phyloP scores from a whole-genome alignment of 1,139 yeast species.

The Scheffersomyces titani region DNA sequence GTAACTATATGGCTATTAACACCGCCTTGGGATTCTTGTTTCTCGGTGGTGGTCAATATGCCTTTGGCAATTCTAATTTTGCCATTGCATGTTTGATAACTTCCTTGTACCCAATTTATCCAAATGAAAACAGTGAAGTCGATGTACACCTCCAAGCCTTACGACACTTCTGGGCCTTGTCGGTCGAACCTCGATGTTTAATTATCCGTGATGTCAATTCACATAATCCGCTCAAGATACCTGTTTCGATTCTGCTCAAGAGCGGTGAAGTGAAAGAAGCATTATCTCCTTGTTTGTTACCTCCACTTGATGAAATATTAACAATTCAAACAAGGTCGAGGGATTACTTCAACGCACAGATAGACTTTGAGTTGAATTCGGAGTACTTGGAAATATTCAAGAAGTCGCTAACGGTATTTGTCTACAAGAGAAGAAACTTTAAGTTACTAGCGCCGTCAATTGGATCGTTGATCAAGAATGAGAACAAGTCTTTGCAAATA shows the following conservation, averaged over 20 bases:
- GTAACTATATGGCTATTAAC: conserved; percentile 77
- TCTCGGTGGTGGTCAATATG: conserved; percentile 91
- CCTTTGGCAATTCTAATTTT: conserved; percentile 64
- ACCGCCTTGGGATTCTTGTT: conserved; percentile 86
- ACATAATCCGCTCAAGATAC: conserved; percentile 52
- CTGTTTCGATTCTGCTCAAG: conserved; percentile 47
- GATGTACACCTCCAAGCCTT: conserved; percentile 80
- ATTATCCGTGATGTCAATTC: conserved; percentile 70
- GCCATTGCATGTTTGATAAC: conserved; percentile 74
- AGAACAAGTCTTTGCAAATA: conserved; percentile 30
- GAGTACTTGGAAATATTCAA: conserved; percentile 45
- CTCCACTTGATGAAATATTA: conserved; percentile 54
- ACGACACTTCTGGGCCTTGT: conserved; percentile 88
- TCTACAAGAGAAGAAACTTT: conserved; percentile 48
- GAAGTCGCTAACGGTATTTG: conserved; percentile 48
- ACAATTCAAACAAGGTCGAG: conserved; percentile 41
- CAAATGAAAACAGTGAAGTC: conserved; percentile 43
- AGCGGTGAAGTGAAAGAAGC: conserved; percentile 32
- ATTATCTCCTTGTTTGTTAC: conserved; percentile 69
- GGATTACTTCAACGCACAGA: conserved; percentile 46
- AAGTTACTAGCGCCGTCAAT: conserved; percentile 39
- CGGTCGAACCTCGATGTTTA: conserved; percentile 80
- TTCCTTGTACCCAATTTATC: conserved; percentile 75
- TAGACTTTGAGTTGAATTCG: conserved; percentile 40
- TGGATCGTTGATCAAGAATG: conserved; percentile 36